phyloP scores from a whole-genome alignment of 768 basidiomycete species.

The Trametes cubensis region DNA sequence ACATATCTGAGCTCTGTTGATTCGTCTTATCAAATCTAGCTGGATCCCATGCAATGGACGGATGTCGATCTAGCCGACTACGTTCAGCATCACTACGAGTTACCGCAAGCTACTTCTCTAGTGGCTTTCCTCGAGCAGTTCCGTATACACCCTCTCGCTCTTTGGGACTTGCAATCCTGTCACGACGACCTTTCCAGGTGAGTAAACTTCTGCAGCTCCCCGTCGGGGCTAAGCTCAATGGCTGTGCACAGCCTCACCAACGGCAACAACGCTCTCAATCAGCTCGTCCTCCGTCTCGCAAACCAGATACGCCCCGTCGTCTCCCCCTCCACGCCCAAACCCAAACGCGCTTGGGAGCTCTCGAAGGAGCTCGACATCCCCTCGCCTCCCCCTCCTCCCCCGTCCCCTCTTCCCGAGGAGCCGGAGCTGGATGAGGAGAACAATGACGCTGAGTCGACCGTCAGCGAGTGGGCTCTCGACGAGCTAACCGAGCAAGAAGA shows the following conservation, averaged over 20 bases:
- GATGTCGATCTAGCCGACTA: conserved; percentile 8
- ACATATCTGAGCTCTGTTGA: neutral
- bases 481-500: conserved; percentile 2
- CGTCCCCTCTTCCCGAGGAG: conserved; percentile 5
- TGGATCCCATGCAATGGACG: conserved; percentile 12
- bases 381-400: neutral
- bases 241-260: conserved; percentile 4
- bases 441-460: conserved; percentile 11
- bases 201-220: neutral
- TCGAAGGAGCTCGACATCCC: conserved; percentile 2
- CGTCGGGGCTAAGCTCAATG: neutral
- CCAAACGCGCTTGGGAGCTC: conserved; percentile 1
- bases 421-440: conserved; percentile 15
- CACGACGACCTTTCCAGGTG: conserved; percentile 3
- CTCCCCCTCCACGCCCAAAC: conserved; percentile 17
- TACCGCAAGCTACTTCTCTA: neutral
- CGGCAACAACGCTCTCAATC: neutral
- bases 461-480: conserved; percentile 25
- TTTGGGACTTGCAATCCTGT: conserved; percentile 14
- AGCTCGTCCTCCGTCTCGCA: conserved; percentile 11
- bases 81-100: neutral
- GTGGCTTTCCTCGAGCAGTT: neutral
- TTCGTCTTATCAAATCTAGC: neutral
- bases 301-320: conserved; percentile 10
- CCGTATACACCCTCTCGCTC: conserved; percentile 5